These are phyloP conservation scores for Suhomyces xylopsoci DNA, from an alignment of 805 yeast species.

Conservation along the genomic window DNA sequence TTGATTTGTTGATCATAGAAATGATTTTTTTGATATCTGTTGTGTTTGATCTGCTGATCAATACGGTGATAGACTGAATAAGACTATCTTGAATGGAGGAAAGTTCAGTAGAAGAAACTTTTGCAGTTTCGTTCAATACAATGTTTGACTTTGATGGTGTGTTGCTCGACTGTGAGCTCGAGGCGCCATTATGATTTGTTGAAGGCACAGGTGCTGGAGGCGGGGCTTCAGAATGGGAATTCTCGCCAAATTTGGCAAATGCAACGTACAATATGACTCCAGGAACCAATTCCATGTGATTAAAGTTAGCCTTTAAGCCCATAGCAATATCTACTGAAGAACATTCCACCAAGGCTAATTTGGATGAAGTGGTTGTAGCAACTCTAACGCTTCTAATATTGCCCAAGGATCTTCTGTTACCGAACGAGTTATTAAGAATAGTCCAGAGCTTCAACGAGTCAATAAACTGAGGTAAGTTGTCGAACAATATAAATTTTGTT, in stretches of 20 bases:
- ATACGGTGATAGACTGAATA: conserved; percentile 14
- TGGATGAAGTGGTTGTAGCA: conserved; percentile 16
- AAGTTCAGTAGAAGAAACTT: conserved; percentile 21
- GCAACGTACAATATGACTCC: conserved; percentile 76
- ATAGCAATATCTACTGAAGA: conserved; percentile 70
- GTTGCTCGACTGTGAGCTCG: not conserved
- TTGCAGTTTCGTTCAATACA: conserved; percentile 7
- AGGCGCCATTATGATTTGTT: not conserved
- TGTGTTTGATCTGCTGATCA: conserved; percentile 14
- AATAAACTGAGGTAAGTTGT: conserved; percentile 75
- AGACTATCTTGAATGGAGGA: conserved; percentile 20
- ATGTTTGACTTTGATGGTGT: conserved; percentile 1
- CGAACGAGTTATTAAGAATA: conserved; percentile 40
- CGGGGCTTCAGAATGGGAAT: conserved; percentile 5
- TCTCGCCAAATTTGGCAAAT: conserved; percentile 68
- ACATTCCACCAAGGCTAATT: conserved; percentile 61
- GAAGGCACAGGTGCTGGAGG: not conserved
- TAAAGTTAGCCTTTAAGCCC: conserved; percentile 71
- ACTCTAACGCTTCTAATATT: conserved; percentile 57
- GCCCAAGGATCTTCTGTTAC: conserved; percentile 58
- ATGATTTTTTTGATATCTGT: conserved; percentile 39
- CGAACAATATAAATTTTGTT: conserved; percentile 71
- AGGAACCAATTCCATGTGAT: conserved; percentile 78
- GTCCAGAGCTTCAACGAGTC: conserved; percentile 42
- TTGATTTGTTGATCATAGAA: conserved; percentile 41